Conservation (phyloP, 2,329 filamentous ascomycete species). For the Dryadomyces sulphureus region DNA sequence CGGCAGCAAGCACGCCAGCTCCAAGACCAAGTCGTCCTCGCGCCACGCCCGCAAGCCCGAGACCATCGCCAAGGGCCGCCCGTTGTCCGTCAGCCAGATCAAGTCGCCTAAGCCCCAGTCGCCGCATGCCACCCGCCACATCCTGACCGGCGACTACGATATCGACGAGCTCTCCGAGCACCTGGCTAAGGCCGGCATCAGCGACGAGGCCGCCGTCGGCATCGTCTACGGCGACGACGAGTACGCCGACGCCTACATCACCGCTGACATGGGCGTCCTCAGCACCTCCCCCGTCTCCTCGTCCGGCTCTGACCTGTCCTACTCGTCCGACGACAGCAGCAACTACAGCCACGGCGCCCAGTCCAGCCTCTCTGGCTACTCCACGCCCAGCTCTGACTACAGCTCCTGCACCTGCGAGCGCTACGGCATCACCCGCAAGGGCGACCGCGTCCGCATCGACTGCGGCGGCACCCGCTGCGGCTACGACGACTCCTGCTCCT, state of each 20-base stretch:
- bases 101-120: constrained; percentile 79
- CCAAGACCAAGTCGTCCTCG: constrained; percentile 13
- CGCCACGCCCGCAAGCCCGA: constrained; percentile 14
- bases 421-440: constrained; percentile 89
- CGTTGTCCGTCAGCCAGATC: constrained; percentile 79
- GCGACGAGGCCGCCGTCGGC: constrained; percentile 22
- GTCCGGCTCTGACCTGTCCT: constrained; percentile 48
- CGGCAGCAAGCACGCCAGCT: constrained; percentile 11
- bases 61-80: constrained; percentile 70
- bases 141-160: constrained; percentile 69
- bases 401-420: constrained; percentile 83
- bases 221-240: constrained; percentile 18
- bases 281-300: constrained; percentile 45
- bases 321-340: constrained; percentile 59
- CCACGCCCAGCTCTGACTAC: constrained; percentile 62
- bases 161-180: constrained; percentile 25
- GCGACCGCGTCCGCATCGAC: constrained; percentile 89
- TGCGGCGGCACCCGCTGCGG: constrained; percentile 82
- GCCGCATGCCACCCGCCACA: constrained; percentile 73
- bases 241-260: constrained; percentile 21
- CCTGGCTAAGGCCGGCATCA: constrained; percentile 17
- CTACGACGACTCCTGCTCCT: constrained; percentile 62
- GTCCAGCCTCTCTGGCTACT: constrained; percentile 63
- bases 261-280: constrained; percentile 37
- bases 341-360: constrained; percentile 28